A percentile compares a stretch with the other conserved stretches of the same genome.
Conservation (phyloP, 805 yeast genomes). For the Monosporozyma unispora region DNA sequence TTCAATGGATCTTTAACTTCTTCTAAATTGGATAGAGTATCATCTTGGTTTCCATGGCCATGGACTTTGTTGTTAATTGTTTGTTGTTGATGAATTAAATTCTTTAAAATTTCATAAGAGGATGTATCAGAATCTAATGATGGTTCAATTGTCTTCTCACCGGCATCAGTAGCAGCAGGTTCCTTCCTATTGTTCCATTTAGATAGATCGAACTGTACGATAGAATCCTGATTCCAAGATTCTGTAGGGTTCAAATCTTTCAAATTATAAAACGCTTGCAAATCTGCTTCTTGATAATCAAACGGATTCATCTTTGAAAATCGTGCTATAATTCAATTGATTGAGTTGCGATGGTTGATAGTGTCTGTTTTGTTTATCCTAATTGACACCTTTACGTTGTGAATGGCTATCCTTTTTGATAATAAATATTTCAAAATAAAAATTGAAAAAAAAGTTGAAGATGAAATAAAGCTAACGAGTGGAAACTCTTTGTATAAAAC, state of each 20-base stretch:
- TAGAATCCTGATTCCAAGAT: slow-evolving; percentile 32
- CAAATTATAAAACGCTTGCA: slow-evolving; percentile 37
- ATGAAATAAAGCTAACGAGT: no score
- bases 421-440: no score
- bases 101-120: slow-evolving; percentile 29
- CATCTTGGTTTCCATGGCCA: slow-evolving; percentile 6
- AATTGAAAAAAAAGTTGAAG: no score
- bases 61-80: background rate
- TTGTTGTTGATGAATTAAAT: slow-evolving; percentile 23
- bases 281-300: slow-evolving; percentile 17
- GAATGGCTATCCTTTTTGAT: no score
- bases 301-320: slow-evolving; percentile 11
- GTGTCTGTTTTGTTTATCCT: background rate
- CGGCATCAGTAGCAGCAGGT: background rate
- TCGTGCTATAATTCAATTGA: background rate
- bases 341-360: background rate
- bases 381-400: no score
- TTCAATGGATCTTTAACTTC: slow-evolving; percentile 48
- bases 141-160: background rate
- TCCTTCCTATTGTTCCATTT: slow-evolving; percentile 15
- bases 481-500: no score
- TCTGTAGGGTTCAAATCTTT: slow-evolving; percentile 34
- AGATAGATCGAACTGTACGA: slow-evolving; percentile 16
- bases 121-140: slow-evolving; percentile 19
- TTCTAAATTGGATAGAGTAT: background rate